Evolutionary conservation across 441 rosid species (phyloP), one percentile per base, ranked within the genome.

Genomic region (Mallotus repandus): DNA sequence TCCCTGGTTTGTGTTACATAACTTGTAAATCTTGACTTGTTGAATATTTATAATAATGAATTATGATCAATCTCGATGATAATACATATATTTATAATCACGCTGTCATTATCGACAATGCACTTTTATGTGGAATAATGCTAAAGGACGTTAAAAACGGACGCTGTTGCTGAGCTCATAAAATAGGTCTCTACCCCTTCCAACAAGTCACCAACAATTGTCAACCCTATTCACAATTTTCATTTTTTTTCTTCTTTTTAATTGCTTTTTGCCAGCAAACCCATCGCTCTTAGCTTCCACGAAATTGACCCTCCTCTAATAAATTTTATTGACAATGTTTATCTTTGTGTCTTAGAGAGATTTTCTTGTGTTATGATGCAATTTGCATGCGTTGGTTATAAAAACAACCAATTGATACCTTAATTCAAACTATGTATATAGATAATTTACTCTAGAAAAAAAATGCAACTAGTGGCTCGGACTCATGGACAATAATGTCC

Each of bases 81-180:
- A 38, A 38, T 45, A 15, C 25, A 45, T 32, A 16, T 56, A 67
- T 50, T 16, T 32, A 63, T 5, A 19, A 38, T 38, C 7, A 4
- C 7, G 7, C 41, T 32, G 77, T 79, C 78, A 60, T 66, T 72
- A 35, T 79, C 84, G 53, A 6, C 12, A 58, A 52, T 57, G 74
- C 68, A 81, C 83, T 84, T 38, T 81, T 79, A 22, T 79, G 73
- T 66, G 75, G 65, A 68, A 83, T 63, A 75, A 72, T 68, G 74
- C 15, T 29, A 57, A 59, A 41, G 50, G 45, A 60, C 18, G 72
- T 65, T 9, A 56, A 78, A 59, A 72, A 68, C 29, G 56, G 74
- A 73, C 81, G 76, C 72, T 70, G 77, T 69, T 77, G 86, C 81
- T 79, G 84, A 81, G 66, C 77, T 83, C 70, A 76, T 7, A 45